Percentiles rank a stretch among this genome's conserved stretches.
Evolutionary conservation across 495 filamentous ascomycete species (phyloP).

Genomic region (Podospora sp.): DNA sequence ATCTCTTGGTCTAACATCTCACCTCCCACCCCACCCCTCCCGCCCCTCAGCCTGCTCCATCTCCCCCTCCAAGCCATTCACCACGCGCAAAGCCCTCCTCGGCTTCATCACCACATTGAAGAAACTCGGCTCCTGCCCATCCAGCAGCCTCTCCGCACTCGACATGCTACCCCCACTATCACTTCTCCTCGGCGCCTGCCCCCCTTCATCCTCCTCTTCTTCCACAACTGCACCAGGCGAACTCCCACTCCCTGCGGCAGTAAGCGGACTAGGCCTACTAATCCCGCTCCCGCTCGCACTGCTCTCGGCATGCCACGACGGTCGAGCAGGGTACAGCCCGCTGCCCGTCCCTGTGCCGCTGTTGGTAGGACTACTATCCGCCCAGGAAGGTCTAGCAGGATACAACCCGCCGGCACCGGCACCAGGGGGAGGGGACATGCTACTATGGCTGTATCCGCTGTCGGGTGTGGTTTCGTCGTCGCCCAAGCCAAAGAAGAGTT

Average conservation of each 20-base stretch:
- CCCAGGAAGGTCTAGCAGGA: background rate
- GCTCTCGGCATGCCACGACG: slow-evolving; percentile 7
- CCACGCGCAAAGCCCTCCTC: slow-evolving; percentile 70
- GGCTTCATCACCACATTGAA: slow-evolving; percentile 73
- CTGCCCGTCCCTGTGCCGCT: background rate
- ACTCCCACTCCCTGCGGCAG: background rate
- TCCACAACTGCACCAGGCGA: background rate
- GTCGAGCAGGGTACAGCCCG: slow-evolving; percentile 3
- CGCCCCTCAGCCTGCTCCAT: slow-evolving; percentile 10
- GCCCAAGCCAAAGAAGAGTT: background rate
- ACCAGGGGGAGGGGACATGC: background rate
- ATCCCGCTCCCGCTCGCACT: slow-evolving; percentile 27
- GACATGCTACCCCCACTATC: slow-evolving; percentile 39
- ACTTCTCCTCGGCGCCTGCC: slow-evolving; percentile 34
- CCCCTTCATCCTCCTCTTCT: background rate
- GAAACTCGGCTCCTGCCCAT: slow-evolving; percentile 70
- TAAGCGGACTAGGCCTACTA: slow-evolving; percentile 32
- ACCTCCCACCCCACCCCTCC: background rate
- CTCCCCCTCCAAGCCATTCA: slow-evolving; percentile 57
- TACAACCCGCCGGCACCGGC: background rate
- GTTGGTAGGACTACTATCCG: background rate
- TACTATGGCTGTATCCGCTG: background rate
- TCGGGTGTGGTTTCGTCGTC: background rate
- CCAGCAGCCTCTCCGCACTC: slow-evolving; percentile 58
- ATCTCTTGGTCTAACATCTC: background rate